Evolutionary conservation across 192 early-diverging fungal genomes (phyloP), one percentile per base, ranked within the genome.

Genomic region (Entomortierella chlamydospora): DNA sequence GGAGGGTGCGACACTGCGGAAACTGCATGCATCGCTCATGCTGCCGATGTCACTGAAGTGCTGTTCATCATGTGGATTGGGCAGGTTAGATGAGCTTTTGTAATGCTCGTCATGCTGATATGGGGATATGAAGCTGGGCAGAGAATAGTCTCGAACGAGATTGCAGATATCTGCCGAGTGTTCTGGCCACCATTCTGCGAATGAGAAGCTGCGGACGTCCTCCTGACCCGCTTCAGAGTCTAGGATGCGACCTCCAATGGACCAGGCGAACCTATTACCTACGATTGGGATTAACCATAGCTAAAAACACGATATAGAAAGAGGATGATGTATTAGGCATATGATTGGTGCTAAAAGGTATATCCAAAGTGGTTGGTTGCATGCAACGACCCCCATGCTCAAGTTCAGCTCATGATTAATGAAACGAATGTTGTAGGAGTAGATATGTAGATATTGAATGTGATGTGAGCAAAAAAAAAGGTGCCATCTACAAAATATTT

Each of bases 261-360:
- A 65, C 76, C 76, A 79, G 10, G 76, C 76, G 5, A 79, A 70
- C 34, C 76, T 58, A 51, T 79, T 79, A 43, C 76, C 76, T 15
- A 18, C 20, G 33, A 79, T 70, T 11, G 76, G 76, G 33, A 70
- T 50, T 28, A 79, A 23, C 76, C 76, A 79, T 25, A 79, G 47
- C 76, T 79, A 68, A 8, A 17, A 47, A 12, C 45, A 47, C 34
- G 25, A 29, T 54, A 23, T 12, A 6, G 52, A 12, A 26, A 13
- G 25, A 54, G 12, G n/a, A n/a, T n/a, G n/a, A n/a, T n/a, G n/a
- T n/a, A 54, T 26, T 11, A 54, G 26, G 5, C 10, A 26, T 6
- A 2, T 12, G n/a, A 29, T 29, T 26, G 52, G 26, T 54, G 12
- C 26, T 54, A 54, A 23, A 6, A 54, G 2, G 52, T 10, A 37